Percentiles rank a stretch among this genome's conserved stretches.
These are phyloP conservation scores for Oryza australiensis DNA, from an alignment of 176 grass and related monocot species.

Conservation along the genomic window DNA sequence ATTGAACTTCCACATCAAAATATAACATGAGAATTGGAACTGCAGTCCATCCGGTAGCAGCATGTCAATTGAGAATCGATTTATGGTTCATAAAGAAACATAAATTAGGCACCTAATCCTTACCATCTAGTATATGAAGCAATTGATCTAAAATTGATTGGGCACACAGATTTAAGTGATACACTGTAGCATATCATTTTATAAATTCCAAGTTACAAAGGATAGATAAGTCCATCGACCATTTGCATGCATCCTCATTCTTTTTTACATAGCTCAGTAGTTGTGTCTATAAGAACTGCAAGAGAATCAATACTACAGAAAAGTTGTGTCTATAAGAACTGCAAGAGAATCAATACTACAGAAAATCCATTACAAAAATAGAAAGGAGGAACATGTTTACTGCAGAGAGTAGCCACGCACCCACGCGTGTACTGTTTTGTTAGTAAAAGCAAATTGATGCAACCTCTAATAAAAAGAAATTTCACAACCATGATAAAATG, in stretches of 20 bases:
- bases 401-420: not conserved
- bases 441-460: not conserved
- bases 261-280: not conserved
- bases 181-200: not conserved
- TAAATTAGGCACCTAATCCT: not conserved
- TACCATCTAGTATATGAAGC: not conserved
- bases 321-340: too few relatives aligned
- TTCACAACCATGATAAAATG: not conserved
- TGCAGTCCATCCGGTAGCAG: not conserved
- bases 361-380: not conserved
- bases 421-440: not conserved
- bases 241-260: not conserved
- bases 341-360: not conserved
- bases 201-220: not conserved
- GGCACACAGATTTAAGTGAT: not conserved
- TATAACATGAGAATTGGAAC: not conserved
- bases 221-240: not conserved
- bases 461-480: not conserved
- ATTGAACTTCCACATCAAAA: not conserved
- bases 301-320: not conserved
- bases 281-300: not conserved
- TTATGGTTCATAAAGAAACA: not conserved
- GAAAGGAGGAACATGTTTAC: not conserved
- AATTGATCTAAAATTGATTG: not conserved
- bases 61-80: not conserved